These are phyloP conservation scores for Priceomyces medius DNA, from an alignment of 805 yeast genomes.

Conservation along the genomic window DNA sequence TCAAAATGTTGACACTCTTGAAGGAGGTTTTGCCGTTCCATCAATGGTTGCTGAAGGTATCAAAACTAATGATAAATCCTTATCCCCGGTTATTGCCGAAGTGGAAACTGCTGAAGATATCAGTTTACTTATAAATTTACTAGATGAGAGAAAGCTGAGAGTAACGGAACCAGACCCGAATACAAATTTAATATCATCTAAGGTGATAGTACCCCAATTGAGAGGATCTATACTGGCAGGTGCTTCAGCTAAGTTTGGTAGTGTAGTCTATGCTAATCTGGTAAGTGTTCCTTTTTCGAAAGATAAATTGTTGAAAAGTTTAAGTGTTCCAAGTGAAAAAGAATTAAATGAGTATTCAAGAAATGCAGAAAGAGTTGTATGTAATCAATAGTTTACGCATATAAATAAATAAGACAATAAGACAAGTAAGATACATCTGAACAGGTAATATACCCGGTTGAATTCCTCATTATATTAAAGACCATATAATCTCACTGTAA, in stretches of 20 bases:
- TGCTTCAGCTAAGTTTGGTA: not conserved
- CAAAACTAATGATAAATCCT: not conserved
- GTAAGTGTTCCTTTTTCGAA: not conserved
- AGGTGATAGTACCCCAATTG: constrained; percentile 11
- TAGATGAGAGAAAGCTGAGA: constrained; percentile 5
- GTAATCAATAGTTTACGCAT: no score
- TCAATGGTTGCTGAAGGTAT: not conserved
- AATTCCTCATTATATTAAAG: no score
- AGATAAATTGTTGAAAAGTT: not conserved
- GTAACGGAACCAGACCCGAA: constrained; percentile 13
- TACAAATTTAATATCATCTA: constrained; percentile 9
- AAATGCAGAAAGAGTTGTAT: not conserved
- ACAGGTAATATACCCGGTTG: no score
- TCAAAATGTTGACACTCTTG: constrained; percentile 7
- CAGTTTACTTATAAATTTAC: constrained; percentile 6
- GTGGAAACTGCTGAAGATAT: not conserved
- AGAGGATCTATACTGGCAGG: constrained; percentile 3
- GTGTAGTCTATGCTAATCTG: not conserved
- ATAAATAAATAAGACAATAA: no score
- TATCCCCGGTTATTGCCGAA: not conserved
- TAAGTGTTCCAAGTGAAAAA: not conserved
- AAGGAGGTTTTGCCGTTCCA: constrained; percentile 14
- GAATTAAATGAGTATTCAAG: no score
- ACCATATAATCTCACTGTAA: no score
- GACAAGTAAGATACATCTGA: no score